Evolutionary conservation across 2,329 filamentous ascomycete genomes (phyloP), one percentile per base, ranked within the genome.

Genomic region (Fusarium sp.): DNA sequence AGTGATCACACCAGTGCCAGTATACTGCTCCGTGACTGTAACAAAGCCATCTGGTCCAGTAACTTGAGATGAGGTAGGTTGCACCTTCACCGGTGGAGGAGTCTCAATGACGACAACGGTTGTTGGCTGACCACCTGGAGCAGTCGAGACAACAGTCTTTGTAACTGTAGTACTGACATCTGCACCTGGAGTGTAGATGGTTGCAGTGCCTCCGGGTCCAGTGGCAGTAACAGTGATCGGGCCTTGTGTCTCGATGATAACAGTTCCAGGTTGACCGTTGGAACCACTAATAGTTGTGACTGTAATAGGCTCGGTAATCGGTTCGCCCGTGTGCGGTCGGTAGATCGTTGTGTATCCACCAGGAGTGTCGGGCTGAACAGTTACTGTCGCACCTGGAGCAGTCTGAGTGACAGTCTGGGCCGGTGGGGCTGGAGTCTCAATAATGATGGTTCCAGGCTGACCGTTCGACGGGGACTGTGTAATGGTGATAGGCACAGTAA

Each of bases 221-320:
- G 66, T 67, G 5, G 66, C 28, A 14, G 66, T 43, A 23, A 69
- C 21, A 3, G 66, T 69, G 4, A 69, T 40, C 9, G 66, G 66
- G 3, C 55, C 61, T 30, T 69, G 66, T 34, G 66, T 69, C 48
- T 69, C 66, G 32, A 69, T 70, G 20, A 69, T 54, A 18, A 69
- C 59, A 5, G 66, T 69, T n/a, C 66, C 66, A 12, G 66, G 59
- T n/a, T 68, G 59, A 7, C 65, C 66, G 4, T 61, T 65, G n/a
- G 59, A 62, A 25, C 63, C 63, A 18, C 32, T 43, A 8, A 66
- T 67, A 11, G 63, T 67, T 46, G 61, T 69, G 37, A 69, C 47
- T 5, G 66, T 69, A 8, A 69, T 59, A 10, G 66, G 66, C 32
- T 61, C 47, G 9, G 61, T 54, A 21, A 69, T 69, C 11, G 53